phyloP scores from a whole-genome alignment of 441 rosid genomes.

The Gossypium trilobum region DNA sequence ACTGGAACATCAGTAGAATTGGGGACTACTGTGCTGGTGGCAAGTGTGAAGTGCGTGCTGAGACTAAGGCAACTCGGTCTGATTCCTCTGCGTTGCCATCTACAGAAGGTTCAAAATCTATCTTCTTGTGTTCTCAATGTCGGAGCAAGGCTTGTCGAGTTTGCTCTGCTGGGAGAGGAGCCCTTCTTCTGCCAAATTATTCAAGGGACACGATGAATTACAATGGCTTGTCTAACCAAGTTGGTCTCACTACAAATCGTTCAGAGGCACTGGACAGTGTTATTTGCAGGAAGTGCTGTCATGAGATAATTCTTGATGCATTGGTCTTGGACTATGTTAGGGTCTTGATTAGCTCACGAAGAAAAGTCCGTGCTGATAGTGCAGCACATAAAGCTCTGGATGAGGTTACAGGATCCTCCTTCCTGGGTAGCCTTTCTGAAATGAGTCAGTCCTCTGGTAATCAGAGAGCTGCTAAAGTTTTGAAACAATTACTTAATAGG shows the following conservation, averaged over 20 bases:
- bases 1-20: slow-evolving; percentile 65
- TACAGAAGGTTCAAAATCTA: slow-evolving; percentile 33
- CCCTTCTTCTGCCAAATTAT: slow-evolving; percentile 51
- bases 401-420: slow-evolving; percentile 51
- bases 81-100: slow-evolving; percentile 35
- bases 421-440: slow-evolving; percentile 32
- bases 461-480: slow-evolving; percentile 25
- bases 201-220: slow-evolving; percentile 39
- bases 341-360: slow-evolving; percentile 74
- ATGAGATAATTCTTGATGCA: slow-evolving; percentile 59
- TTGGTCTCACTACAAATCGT: slow-evolving; percentile 44
- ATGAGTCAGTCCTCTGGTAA: slow-evolving; percentile 33
- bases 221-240: slow-evolving; percentile 33
- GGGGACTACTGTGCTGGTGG: slow-evolving; percentile 61
- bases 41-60: slow-evolving; percentile 61
- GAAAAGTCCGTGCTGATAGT: slow-evolving; percentile 60
- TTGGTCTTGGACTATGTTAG: slow-evolving; percentile 74
- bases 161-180: slow-evolving; percentile 92
- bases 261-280: slow-evolving; percentile 48
- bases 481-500: slow-evolving; percentile 46
- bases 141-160: slow-evolving; percentile 64
- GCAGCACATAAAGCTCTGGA: slow-evolving; percentile 61
- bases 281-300: slow-evolving; percentile 77
- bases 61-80: slow-evolving; percentile 32
- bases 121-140: slow-evolving; percentile 63